Evolutionary conservation across 2,329 filamentous ascomycete species (phyloP).

Genomic region (Periglandula ipomoeae): DNA sequence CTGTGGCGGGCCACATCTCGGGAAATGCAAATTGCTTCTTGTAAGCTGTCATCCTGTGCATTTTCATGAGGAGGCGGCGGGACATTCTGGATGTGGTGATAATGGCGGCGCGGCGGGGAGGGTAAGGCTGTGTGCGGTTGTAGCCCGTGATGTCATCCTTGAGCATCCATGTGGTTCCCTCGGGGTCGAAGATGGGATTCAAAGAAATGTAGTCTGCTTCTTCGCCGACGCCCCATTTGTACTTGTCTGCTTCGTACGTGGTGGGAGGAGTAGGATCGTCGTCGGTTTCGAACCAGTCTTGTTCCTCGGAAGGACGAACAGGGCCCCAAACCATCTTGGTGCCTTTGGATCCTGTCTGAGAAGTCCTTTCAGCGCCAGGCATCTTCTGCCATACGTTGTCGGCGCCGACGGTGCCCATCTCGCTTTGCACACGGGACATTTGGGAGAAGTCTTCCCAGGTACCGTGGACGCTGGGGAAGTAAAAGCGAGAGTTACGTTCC

Average conservation of each 20-base stretch:
- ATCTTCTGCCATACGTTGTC: conserved; percentile 59
- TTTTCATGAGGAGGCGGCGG: conserved; percentile 66
- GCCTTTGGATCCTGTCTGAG: conserved; percentile 25
- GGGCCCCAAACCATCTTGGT: conserved; percentile 78
- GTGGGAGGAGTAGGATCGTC: conserved; percentile 67
- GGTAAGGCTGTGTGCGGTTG: conserved; percentile 50
- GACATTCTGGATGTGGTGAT: conserved; percentile 83
- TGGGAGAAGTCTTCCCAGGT: conserved; percentile 68
- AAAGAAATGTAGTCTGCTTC: conserved; percentile 88
- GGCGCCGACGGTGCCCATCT: conserved; percentile 55
- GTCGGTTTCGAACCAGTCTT: conserved; percentile 64
- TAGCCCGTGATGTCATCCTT: conserved; percentile 78
- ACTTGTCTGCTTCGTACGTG: conserved; percentile 66
- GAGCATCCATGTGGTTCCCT: conserved; percentile 76
- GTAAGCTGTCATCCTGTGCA: conserved; percentile 83
- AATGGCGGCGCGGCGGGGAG: conserved; percentile 74
- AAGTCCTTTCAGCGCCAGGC: conserved; percentile 31
- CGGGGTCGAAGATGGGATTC: conserved; percentile 85
- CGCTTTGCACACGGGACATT: conserved; percentile 66
- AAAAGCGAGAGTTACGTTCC: conserved; percentile 73
- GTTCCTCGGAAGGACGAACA: conserved; percentile 54
- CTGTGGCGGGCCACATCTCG: conserved; percentile 91
- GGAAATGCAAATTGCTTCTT: conserved; percentile 87
- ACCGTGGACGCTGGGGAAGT: conserved; percentile 66
- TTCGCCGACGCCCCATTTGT: conserved; percentile 80